Percentiles rank a stretch among this genome's conserved stretches.
These are phyloP conservation scores for Blepharisma undulans DNA, from an alignment of 169 alveolate species.

Conservation along the genomic window DNA sequence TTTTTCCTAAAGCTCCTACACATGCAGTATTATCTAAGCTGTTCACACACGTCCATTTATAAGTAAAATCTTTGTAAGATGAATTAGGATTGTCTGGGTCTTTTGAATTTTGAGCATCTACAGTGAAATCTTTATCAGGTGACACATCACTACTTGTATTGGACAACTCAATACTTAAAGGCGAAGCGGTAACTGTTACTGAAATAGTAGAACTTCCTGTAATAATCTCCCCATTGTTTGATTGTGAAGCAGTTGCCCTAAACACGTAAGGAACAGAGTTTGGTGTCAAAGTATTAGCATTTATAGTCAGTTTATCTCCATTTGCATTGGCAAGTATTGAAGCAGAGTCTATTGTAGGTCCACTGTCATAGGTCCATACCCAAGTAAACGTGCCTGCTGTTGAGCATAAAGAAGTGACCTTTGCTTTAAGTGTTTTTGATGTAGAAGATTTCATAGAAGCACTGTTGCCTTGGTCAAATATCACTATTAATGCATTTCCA, in stretches of 20 bases:
- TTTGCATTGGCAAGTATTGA: background rate
- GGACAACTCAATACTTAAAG: background rate
- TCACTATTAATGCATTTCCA: background rate
- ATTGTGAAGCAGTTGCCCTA: background rate
- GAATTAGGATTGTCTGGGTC: background rate
- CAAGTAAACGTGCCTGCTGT: background rate
- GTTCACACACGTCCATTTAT: background rate
- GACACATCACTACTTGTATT: background rate
- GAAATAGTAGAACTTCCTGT: background rate
- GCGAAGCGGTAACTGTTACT: background rate
- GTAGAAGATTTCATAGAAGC: background rate
- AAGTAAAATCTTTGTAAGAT: background rate
- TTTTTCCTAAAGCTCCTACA: background rate
- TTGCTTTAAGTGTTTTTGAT: background rate
- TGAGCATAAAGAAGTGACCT: background rate
- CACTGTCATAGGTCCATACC: background rate
- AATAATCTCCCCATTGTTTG: background rate
- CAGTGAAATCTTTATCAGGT: background rate
- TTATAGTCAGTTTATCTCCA: background rate
- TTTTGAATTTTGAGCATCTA: background rate
- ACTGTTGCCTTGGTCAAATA: background rate
- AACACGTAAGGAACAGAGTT: background rate
- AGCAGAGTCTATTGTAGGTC: background rate
- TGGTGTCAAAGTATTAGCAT: background rate
- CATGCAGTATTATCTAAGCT: background rate